Evolutionary conservation across 148 eudicot species (phyloP), one percentile per base, ranked within the genome.

Genomic region (Chenopodium album): DNA sequence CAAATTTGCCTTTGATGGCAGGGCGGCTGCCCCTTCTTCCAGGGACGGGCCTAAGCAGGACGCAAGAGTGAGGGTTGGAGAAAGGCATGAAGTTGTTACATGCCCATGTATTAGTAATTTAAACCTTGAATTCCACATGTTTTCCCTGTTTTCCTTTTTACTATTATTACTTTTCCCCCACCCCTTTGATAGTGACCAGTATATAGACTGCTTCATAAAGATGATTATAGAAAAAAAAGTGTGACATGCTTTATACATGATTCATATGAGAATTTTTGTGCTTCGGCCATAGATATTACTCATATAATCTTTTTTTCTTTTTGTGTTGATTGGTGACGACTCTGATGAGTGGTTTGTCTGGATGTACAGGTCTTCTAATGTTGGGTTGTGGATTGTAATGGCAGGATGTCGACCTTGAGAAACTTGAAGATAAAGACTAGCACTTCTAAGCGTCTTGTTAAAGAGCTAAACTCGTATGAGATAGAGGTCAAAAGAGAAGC

Each of bases 371-470:
- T 34, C 50, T 44, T 72, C 31, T 72, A 72, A 9, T 22, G 56
- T 62, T 26, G 7, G 14, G 20, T 22, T 63, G 46, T 81, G 73
- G 69, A 74, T 48, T 81, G 73, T 74, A 76, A 68, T 34, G 28
- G 70, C 66, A 85, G 85, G 37, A 93, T 93, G 98, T 92, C 97
- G 37, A 88, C 93, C 3, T 59, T 96, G 82, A 89, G 98, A 69
- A 96, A 96, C 86, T 88, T 94, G 91, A 96, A 96, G 88, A 94
- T 96, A 82, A 96, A 94, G 89, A 92, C 97, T 19, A 86, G 97
- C 65, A 91, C 98, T 20, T 94, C 98, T 85, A 92, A 92, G 81
- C 94, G 99, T 37, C 89, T 94, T 34, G 85, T 90, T 73, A 96
- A 96, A 85, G 99, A 96, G 92, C 87, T 96, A 14, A 87, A 88